Conservation (phyloP, 192 early-diverging fungal species). For the Coemansia sp. region DNA sequence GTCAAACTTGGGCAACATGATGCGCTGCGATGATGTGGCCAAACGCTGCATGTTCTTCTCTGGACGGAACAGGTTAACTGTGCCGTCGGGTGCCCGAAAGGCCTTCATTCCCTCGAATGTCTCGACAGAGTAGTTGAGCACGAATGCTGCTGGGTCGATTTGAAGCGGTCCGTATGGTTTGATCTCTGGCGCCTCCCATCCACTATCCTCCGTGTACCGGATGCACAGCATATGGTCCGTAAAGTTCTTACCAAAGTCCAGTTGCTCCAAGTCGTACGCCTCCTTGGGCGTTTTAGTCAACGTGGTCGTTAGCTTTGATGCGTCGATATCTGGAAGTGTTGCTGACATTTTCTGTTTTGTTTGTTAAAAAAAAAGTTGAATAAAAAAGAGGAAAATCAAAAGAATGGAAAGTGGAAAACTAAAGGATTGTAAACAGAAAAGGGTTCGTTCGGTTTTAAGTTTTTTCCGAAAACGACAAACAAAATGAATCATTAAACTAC, state of each 20-base stretch:
- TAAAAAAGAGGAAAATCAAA: neutral
- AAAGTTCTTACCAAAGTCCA: slow-evolving; percentile 89
- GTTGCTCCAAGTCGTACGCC: slow-evolving; percentile 25
- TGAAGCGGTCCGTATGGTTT: slow-evolving; percentile 78
- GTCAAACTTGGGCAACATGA: slow-evolving; percentile 87
- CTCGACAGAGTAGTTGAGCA: slow-evolving; percentile 93
- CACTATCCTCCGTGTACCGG: slow-evolving; percentile 71
- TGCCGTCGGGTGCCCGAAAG: slow-evolving; percentile 86
- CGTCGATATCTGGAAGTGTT: slow-evolving; percentile 38
- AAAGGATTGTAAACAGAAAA: neutral
- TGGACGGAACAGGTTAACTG: slow-evolving; percentile 90
- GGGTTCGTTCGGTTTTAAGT: neutral
- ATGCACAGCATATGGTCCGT: slow-evolving; percentile 94
- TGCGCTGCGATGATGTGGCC: slow-evolving; percentile 74
- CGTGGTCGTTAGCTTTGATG: slow-evolving; percentile 46
- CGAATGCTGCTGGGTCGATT: slow-evolving; percentile 82
- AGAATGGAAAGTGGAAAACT: neutral
- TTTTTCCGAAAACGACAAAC: too few species aligned
- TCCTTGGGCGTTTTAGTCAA: slow-evolving; percentile 38
- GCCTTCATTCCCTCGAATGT: slow-evolving; percentile 95
- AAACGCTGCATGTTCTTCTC: slow-evolving; percentile 97
- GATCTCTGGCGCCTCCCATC: slow-evolving; percentile 86
- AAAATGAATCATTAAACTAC: neutral
- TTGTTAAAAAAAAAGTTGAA: neutral
- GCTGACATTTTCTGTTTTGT: neutral